Evolutionary conservation across 2,329 filamentous ascomycete species (phyloP), one percentile per base, ranked within the genome.

Genomic region (Cladosporium halotolerans): DNA sequence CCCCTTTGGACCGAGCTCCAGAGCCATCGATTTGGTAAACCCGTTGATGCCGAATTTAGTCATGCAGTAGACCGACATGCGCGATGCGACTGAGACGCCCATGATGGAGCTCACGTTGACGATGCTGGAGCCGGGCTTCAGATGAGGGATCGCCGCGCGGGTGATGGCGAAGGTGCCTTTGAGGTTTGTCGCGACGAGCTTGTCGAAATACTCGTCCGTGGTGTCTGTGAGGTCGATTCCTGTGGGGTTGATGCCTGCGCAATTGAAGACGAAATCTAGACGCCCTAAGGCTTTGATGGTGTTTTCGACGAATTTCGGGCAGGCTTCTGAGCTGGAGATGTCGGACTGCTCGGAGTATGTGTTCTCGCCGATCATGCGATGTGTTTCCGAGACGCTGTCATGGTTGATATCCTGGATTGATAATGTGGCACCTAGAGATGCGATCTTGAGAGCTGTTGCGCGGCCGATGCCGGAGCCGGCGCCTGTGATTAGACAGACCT

Each of bases 1-100:
- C 4, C 68, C 68, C 41, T 66, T 63, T 3, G 65, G 61, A 0
- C 66, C 70, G 57, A 71, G 63, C 57, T 72, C 70, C 48, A 69
- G 59, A 5, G 69, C 69, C 73, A 75, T 62, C 51, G 65, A 44
- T 76, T 74, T 73, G 10, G 73, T 75, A 48, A 76, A 63, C 1
- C 72, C 74, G 5, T 76, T 62, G 3, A 76, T 57, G 2, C 66
- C 74, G 55, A 72, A 74, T 57, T 76, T 77, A 9, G 69, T 66
- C 2, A 67, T 63, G 3, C 66, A 71, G 56, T 76, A 75, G 5
- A 73, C 71, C 1, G 68, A 68, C 60, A 72, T 72, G 13, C 69
- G 66, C 0, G 68, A 64, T 8, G 68, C 59, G 1, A 66, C 63
- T 45, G 60, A 63, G 42, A 71, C 54, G 7, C 70, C 69, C 56